phyloP scores from a whole-genome alignment of 305 asterid genomes.

The Fraxinus dipetala region DNA sequence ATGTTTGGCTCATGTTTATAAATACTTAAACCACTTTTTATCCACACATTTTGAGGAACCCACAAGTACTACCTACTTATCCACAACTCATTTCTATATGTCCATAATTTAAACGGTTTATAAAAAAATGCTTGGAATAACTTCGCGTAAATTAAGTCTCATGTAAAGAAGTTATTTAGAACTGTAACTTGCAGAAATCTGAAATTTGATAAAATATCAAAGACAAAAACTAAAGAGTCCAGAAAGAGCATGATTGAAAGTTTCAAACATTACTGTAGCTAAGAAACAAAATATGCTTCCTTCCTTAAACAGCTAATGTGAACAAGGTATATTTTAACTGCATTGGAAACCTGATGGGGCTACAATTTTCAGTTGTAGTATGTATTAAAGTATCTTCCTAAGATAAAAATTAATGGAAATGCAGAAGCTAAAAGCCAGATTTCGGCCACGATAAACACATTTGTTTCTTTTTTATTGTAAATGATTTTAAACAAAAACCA shows the following conservation, averaged over 20 bases:
- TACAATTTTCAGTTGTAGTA: background rate
- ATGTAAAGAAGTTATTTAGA: background rate
- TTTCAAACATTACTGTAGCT: background rate
- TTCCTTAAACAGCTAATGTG: background rate
- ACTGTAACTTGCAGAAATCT: background rate
- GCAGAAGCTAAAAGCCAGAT: background rate
- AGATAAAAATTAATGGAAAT: background rate
- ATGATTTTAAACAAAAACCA: background rate
- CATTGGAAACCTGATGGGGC: background rate
- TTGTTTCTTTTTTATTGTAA: constrained; percentile 7
- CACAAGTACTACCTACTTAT: background rate
- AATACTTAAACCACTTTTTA: too few relatives aligned
- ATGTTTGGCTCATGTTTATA: background rate
- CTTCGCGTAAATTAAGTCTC: background rate
- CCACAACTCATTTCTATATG: background rate
- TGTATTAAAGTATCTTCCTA: background rate
- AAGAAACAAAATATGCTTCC: constrained; percentile 9
- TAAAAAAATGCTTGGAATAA: background rate
- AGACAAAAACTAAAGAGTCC: background rate
- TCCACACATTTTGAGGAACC: background rate
- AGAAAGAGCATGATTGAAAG: background rate
- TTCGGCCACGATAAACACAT: background rate
- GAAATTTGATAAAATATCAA: background rate
- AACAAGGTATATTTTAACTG: background rate
- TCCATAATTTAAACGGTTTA: background rate